Evolutionary conservation across 768 basidiomycete species (phyloP), one percentile per base, ranked within the genome.

Genomic region (Lactarius evosmus): DNA sequence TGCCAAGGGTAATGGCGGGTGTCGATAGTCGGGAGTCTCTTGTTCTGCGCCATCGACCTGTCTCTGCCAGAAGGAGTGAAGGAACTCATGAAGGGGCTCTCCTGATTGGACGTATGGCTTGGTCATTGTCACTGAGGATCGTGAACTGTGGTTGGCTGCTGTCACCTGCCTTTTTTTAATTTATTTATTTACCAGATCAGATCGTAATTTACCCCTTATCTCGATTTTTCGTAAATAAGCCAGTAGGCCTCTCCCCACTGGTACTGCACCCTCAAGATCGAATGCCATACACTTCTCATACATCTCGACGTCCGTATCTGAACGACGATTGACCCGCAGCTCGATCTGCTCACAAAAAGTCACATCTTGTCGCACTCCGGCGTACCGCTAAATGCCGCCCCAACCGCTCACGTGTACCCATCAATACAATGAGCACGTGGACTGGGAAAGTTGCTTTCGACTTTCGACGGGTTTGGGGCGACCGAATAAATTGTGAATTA

Each of bases 1-100:
- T 19, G 97, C 97, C 33, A 99, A 79, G 4, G 96, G 96, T 12
- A 98, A 79, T 7, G 91, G 87, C 1, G 91, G 92, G 71, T 95
- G 92, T 58, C 89, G 79, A 69, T 91, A 92, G 75, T 95, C 94
- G 29, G 90, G 90, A 0, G 86, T 90, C 71, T 95, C 94, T 69
- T 87, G 84, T 74, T 97, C 95, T 0, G 93, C 92, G 7, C 84
- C 80, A 73, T 92, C 87, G 63, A 95, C 84, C 73, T 95, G 93
- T 49, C 91, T 77, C 71, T 92, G 90, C 95, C 95, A 97, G 75
- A 97, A 96, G 4, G 85, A 84, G 60, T 86, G 84, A 60, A 96
- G 78, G 73, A 95, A 95, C 44, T 89, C 85, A 69, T 93, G 88
- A 50, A 96, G 80, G n/a, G 87, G 87, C 71, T 94, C 91, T 52